Conservation (phyloP, 768 basidiomycete species). For the Pleurotus cornucopiae region DNA sequence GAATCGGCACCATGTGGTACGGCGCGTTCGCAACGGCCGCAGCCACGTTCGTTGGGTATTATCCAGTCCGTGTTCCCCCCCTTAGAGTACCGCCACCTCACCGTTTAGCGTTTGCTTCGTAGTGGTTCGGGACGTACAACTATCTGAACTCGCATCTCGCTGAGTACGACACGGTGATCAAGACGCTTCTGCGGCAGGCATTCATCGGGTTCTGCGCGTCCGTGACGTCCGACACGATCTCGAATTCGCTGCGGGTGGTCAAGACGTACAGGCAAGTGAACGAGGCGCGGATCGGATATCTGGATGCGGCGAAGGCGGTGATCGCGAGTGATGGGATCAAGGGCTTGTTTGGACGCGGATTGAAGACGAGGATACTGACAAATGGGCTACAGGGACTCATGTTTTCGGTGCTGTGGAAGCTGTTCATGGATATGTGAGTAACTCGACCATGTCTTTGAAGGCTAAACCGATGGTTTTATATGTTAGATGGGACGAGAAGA, state of each 20-base stretch:
- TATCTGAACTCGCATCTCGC: conserved; percentile 67
- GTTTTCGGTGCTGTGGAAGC: conserved; percentile 89
- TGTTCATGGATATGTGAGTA: conserved; percentile 85
- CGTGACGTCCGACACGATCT: conserved; percentile 78
- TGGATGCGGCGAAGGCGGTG: conserved; percentile 73
- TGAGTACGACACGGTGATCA: conserved; percentile 39
- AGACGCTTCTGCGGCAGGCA: conserved; percentile 74
- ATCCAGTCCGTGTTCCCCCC: conserved; percentile 51
- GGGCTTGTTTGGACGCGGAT: conserved; percentile 84
- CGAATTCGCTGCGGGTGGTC: conserved; percentile 86
- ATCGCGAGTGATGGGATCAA: conserved; percentile 69
- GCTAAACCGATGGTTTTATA: not conserved
- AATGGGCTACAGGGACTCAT: conserved; percentile 91
- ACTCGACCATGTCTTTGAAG: not conserved
- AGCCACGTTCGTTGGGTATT: conserved; percentile 92
- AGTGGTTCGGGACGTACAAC: conserved; percentile 90
- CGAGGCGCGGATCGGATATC: conserved; percentile 74
- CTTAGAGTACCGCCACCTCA: not conserved
- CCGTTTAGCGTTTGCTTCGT: conserved; percentile 8
- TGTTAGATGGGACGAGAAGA: conserved; percentile 10
- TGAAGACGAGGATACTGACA: conserved; percentile 84
- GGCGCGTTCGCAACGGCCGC: conserved; percentile 90
- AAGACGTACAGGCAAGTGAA: conserved; percentile 97
- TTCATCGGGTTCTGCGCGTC: conserved; percentile 91
- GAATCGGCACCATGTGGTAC: conserved; percentile 80